These are phyloP conservation scores for Hypoxylon intermedium DNA, from an alignment of 495 filamentous ascomycete species.

Conservation along the genomic window DNA sequence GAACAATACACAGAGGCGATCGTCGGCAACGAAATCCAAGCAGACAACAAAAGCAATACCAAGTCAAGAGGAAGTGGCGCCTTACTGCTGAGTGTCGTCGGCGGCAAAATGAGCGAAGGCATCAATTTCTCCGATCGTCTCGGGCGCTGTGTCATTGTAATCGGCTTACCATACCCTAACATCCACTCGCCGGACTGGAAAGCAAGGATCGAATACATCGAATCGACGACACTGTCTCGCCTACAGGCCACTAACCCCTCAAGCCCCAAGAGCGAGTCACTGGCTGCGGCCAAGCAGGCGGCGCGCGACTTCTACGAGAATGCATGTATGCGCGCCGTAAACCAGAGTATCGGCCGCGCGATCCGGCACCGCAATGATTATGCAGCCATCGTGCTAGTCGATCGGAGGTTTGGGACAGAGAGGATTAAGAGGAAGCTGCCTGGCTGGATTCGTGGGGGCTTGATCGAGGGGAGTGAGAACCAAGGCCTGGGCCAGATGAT, in stretches of 20 bases:
- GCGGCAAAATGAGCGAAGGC: slow-evolving; percentile 92
- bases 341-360: slow-evolving; percentile 92
- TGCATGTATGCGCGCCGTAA: slow-evolving; percentile 93
- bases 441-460: slow-evolving; percentile 78
- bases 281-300: slow-evolving; percentile 64
- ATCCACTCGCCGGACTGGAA: slow-evolving; percentile 89
- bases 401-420: slow-evolving; percentile 73
- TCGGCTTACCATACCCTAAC: slow-evolving; percentile 94
- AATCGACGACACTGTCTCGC: slow-evolving; percentile 65
- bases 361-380: slow-evolving; percentile 90
- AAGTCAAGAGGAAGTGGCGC: slow-evolving; percentile 64
- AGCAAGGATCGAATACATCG: slow-evolving; percentile 86
- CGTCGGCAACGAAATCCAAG: slow-evolving; percentile 39
- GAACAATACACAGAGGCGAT: slow-evolving; percentile 74
- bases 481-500: slow-evolving; percentile 62
- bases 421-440: slow-evolving; percentile 82
- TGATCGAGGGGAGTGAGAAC: slow-evolving; percentile 55
- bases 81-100: slow-evolving; percentile 90
- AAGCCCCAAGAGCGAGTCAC: slow-evolving; percentile 61
- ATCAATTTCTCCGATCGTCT: slow-evolving; percentile 97
- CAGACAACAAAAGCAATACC: background rate
- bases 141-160: slow-evolving; percentile 84
- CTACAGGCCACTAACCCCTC: slow-evolving; percentile 50
- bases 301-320: slow-evolving; percentile 91
- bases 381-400: slow-evolving; percentile 86